Conservation (phyloP, 805 yeast genomes). For the Wickerhamiella shivajii region DNA sequence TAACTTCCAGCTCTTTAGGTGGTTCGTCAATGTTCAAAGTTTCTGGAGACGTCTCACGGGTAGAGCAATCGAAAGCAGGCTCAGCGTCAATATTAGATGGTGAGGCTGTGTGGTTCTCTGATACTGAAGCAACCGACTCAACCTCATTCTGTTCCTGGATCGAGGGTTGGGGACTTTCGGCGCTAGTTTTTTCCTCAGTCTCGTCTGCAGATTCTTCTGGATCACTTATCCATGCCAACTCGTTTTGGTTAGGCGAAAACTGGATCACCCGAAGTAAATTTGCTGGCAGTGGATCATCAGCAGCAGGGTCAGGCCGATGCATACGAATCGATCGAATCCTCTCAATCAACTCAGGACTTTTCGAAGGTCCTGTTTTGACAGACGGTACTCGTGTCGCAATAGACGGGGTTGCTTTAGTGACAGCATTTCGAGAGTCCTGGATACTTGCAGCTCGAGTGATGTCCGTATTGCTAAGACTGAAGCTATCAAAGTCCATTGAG, state of each 20-base stretch:
- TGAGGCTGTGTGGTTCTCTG: too few relatives aligned
- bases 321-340: conserved; percentile 16
- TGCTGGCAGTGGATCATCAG: conserved; percentile 14
- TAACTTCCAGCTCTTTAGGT: conserved; percentile 1
- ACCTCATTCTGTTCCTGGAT: too few relatives aligned
- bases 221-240: too few relatives aligned
- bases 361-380: conserved; percentile 11
- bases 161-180: too few relatives aligned
- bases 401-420: too few relatives aligned
- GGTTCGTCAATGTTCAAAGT: not conserved
- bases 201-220: too few relatives aligned
- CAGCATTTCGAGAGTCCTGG: too few relatives aligned
- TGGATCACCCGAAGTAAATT: conserved; percentile 16
- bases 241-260: conserved; percentile 16
- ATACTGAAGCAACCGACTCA: too few relatives aligned
- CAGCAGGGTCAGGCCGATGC: conserved; percentile 7
- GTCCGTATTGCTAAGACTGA: conserved; percentile 11
- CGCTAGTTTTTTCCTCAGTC: too few relatives aligned
- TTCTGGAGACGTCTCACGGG: not conserved
- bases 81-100: too few relatives aligned
- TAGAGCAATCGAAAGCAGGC: too few relatives aligned
- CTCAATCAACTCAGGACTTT: conserved; percentile 14
- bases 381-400: not conserved
- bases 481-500: conserved; percentile 3
- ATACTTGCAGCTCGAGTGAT: conserved; percentile 12